phyloP scores from a whole-genome alignment of 352 stramenopile genomes.

The Globisporangium irregulare region DNA sequence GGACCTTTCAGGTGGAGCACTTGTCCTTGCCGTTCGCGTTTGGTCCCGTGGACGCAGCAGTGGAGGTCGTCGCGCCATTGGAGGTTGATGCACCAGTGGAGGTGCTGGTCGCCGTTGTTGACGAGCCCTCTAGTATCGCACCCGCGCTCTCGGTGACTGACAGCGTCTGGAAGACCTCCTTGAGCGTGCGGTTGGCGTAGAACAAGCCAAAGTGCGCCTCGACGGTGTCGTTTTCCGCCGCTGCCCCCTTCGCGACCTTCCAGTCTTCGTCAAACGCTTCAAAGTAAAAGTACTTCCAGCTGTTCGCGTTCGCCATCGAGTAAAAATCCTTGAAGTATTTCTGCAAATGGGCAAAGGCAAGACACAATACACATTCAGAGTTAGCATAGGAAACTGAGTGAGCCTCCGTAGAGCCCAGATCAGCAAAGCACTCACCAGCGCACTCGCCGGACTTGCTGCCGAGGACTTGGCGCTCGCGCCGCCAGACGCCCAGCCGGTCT shows the following conservation, averaged over 20 bases:
- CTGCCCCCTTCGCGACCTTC: slow-evolving; percentile 33
- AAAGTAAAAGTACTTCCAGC: slow-evolving; percentile 71
- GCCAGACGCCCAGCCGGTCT: slow-evolving; percentile 62
- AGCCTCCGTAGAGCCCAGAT: too few relatives aligned
- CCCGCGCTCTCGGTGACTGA: background rate
- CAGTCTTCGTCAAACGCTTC: slow-evolving; percentile 60
- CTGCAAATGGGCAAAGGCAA: background rate
- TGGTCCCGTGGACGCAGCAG: background rate
- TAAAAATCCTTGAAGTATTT: slow-evolving; percentile 63
- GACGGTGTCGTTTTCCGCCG: slow-evolving; percentile 33
- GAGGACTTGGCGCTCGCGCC: slow-evolving; percentile 38
- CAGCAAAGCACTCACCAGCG: slow-evolving; percentile 16
- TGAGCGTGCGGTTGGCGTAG: slow-evolving; percentile 38
- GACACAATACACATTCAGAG: background rate
- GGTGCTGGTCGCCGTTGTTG: background rate
- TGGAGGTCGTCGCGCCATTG: background rate
- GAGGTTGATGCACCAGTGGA: background rate
- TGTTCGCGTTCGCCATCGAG: slow-evolving; percentile 30
- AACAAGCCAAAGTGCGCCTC: slow-evolving; percentile 67
- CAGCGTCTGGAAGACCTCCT: slow-evolving; percentile 42
- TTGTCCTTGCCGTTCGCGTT: background rate
- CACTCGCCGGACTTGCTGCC: slow-evolving; percentile 36
- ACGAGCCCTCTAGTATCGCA: background rate
- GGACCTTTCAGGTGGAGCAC: background rate
- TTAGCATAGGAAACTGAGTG: background rate